Evolutionary conservation across 371 early-diverging fungal genomes (phyloP).

Genomic region (Syncephalastrum racemosum): DNA sequence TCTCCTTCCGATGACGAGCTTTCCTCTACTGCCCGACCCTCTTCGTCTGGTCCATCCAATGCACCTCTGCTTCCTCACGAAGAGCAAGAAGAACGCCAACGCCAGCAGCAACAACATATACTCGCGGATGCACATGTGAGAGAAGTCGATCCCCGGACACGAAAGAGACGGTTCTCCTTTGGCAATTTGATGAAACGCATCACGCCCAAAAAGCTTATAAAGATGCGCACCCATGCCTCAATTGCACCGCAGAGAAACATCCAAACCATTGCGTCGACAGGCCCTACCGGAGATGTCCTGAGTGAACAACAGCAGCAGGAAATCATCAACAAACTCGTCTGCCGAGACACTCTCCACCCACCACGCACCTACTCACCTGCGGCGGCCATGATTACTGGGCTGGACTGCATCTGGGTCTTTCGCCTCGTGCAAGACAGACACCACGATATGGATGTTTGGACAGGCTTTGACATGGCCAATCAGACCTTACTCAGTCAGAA

Average conservation of each 20-base stretch:
- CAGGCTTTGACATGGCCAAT: slow-evolving; percentile 32
- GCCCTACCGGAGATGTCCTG: slow-evolving; percentile 21
- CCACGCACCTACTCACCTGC: neutral
- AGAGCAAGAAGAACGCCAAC: too few species aligned
- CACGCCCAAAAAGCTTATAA: too few species aligned
- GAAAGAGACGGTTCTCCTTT: too few species aligned
- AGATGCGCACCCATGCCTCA: too few species aligned
- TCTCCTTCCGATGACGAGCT: neutral
- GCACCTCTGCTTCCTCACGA: neutral
- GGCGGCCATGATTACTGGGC: slow-evolving; percentile 11
- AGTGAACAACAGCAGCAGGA: slow-evolving; percentile 16
- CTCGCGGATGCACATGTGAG: neutral
- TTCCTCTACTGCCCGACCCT: neutral
- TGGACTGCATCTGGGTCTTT: slow-evolving; percentile 37
- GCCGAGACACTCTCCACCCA: neutral
- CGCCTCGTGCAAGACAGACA: slow-evolving; percentile 3
- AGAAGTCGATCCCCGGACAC: neutral
- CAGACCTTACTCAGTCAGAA: slow-evolving; percentile 19
- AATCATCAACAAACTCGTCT: neutral
- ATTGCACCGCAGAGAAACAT: neutral
- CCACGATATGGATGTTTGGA: slow-evolving; percentile 20
- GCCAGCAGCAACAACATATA: neutral
- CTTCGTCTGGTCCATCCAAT: neutral
- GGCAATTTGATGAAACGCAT: too few species aligned
- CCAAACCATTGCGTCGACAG: slow-evolving; percentile 1